Evolutionary conservation across 164 flowering plant species (phyloP).

Genomic region (Hamamelis virginiana): DNA sequence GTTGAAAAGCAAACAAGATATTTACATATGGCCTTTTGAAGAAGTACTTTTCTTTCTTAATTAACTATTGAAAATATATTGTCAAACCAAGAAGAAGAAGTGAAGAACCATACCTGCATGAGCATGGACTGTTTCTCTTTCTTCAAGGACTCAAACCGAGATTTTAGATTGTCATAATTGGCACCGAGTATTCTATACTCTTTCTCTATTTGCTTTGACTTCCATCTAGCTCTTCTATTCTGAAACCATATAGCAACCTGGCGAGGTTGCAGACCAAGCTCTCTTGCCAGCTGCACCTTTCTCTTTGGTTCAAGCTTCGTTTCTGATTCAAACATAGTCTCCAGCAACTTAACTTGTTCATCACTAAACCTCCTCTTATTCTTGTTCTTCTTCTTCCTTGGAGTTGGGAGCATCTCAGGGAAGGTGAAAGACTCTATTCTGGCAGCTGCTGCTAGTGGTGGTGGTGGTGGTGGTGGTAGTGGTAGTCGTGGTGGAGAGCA

Average conservation of each 20-base stretch:
- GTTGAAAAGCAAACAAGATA: constrained; percentile 4
- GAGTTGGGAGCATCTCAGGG: no score
- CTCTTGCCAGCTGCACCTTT: constrained; percentile 62
- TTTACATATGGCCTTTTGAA: background rate
- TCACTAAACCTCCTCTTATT: constrained; percentile 59
- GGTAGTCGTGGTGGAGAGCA: no score
- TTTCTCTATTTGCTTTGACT: constrained; percentile 70
- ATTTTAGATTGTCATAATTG: constrained; percentile 43
- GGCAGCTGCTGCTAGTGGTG: no score
- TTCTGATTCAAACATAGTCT: constrained; percentile 62
- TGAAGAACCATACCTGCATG: constrained; percentile 57
- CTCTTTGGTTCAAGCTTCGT: constrained; percentile 59
- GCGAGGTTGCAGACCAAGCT: constrained; percentile 69
- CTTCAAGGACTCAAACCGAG: constrained; percentile 42
- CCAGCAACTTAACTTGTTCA: constrained; percentile 59
- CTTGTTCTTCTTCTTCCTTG: constrained; percentile 31
- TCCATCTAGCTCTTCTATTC: constrained; percentile 84
- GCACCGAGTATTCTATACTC: constrained; percentile 44
- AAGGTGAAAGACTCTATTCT: no score
- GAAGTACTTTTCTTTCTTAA: background rate
- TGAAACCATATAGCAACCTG: constrained; percentile 96
- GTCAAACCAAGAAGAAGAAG: background rate
- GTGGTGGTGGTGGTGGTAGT: no score
- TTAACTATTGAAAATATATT: background rate
- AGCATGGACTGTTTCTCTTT: constrained; percentile 55